Evolutionary conservation across 2,329 filamentous ascomycete genomes (phyloP).

Genomic region (Penicillium sp.): DNA sequence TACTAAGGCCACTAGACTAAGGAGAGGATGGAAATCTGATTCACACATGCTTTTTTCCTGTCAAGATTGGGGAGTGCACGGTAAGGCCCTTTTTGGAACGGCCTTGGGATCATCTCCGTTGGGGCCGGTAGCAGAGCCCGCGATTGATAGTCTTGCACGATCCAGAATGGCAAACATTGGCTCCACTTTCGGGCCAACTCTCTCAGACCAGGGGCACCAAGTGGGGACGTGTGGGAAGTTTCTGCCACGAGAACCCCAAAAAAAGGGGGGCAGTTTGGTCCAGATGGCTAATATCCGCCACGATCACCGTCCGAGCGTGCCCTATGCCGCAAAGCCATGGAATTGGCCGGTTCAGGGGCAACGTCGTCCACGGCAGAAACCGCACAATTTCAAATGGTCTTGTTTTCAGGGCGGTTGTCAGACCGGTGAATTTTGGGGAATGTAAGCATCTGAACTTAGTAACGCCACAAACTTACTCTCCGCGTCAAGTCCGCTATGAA

Average conservation of each 20-base stretch:
- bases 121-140: conserved; percentile 1
- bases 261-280: conserved; percentile 5
- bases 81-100: background rate
- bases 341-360: background rate
- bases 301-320: conserved; percentile 5
- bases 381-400: background rate
- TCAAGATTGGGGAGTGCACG: conserved; percentile 1
- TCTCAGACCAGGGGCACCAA: conserved; percentile 3
- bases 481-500: background rate
- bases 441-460: background rate
- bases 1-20: background rate
- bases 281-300: conserved; percentile 11
- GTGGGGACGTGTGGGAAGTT: conserved; percentile 4
- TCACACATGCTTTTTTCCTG: background rate
- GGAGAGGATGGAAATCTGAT: background rate
- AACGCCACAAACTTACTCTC: conserved; percentile 11
- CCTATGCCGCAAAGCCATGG: background rate
- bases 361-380: background rate
- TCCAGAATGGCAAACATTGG: background rate
- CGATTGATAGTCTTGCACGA: conserved; percentile 4
- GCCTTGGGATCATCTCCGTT: conserved; percentile 11
- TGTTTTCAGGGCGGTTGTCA: background rate
- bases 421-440: background rate
- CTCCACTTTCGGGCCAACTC: conserved; percentile 9
- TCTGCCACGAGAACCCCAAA: conserved; percentile 1